Percentiles rank a stretch among this genome's conserved stretches.
Conservation (phyloP, 345 rosid species). For the Lumnitzera racemosa region DNA sequence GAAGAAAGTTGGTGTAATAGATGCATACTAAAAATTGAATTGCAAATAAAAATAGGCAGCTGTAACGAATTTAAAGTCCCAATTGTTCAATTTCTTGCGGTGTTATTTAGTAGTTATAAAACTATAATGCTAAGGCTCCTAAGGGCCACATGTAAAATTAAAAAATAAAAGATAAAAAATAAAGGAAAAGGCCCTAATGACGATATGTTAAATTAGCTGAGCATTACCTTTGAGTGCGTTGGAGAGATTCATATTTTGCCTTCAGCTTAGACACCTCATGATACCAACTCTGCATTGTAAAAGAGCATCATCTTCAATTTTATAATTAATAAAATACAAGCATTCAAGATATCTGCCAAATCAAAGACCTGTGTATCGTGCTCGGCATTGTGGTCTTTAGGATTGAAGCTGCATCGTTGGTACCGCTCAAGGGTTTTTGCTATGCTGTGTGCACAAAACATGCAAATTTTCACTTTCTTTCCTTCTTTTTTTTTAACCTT, state of each 20-base stretch:
- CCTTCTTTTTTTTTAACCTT: too few species aligned
- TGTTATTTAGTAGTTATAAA: too few species aligned
- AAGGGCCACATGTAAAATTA: neutral
- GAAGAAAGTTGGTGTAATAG: too few species aligned
- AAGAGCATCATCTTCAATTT: neutral
- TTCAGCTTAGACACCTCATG: slow-evolving; percentile 71
- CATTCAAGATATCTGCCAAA: neutral
- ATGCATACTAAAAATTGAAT: too few species aligned
- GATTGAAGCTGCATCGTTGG: slow-evolving; percentile 53
- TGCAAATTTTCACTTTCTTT: neutral
- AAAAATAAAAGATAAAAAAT: neutral
- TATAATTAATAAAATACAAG: neutral
- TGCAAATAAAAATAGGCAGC: too few species aligned
- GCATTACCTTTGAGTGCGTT: slow-evolving; percentile 66
- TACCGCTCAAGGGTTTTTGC: slow-evolving; percentile 65
- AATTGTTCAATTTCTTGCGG: too few species aligned
- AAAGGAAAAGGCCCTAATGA: neutral
- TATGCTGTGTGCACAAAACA: slow-evolving; percentile 23
- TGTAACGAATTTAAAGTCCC: too few species aligned
- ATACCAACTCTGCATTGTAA: slow-evolving; percentile 52
- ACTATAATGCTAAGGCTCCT: neutral
- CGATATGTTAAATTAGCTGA: neutral
- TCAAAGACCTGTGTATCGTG: slow-evolving; percentile 57
- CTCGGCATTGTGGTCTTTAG: slow-evolving; percentile 45
- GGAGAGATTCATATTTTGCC: slow-evolving; percentile 71